Conservation (phyloP, 2,329 filamentous ascomycete genomes). For the Lomentospora prolificans region DNA sequence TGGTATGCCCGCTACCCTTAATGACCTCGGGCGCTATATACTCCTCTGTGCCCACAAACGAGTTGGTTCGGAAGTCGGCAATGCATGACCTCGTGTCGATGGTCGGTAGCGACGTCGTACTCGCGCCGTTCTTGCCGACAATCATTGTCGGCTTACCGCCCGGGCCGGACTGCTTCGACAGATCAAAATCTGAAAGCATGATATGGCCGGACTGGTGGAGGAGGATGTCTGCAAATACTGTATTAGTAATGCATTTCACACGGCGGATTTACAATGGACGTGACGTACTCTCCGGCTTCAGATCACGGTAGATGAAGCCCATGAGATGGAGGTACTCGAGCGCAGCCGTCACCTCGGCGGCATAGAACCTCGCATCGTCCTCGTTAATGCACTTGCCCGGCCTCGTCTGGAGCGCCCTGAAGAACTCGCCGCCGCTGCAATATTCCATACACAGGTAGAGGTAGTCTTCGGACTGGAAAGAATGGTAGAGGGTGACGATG, state of each 20-base stretch:
- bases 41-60: slow-evolving; percentile 96
- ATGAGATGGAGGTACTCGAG: slow-evolving; percentile 95
- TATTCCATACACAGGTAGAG: slow-evolving; percentile 99
- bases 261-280: no score
- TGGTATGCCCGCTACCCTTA: slow-evolving; percentile 96
- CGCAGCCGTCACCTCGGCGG: slow-evolving; percentile 91
- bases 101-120: slow-evolving; percentile 79
- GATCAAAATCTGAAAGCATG: slow-evolving; percentile 97
- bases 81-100: slow-evolving; percentile 99
- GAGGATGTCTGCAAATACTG: slow-evolving; percentile 62
- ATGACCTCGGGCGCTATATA: slow-evolving; percentile 99
- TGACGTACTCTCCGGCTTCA: slow-evolving; percentile 90
- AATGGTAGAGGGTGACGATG: slow-evolving; percentile 97
- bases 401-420: slow-evolving; percentile 87
- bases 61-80: slow-evolving; percentile 95
- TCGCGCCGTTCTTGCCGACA: slow-evolving; percentile 77
- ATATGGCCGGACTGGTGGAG: slow-evolving; percentile 99
- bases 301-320: slow-evolving; percentile 97
- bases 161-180: slow-evolving; percentile 94
- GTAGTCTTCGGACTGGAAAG: slow-evolving; percentile 97
- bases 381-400: slow-evolving; percentile 96
- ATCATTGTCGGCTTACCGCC: slow-evolving; percentile 98
- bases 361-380: slow-evolving; percentile 94
- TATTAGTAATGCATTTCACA: slow-evolving; percentile 12
- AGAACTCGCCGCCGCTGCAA: slow-evolving; percentile 97